Conservation (phyloP, 768 basidiomycete genomes). For the Xanthoconium stramineum region DNA sequence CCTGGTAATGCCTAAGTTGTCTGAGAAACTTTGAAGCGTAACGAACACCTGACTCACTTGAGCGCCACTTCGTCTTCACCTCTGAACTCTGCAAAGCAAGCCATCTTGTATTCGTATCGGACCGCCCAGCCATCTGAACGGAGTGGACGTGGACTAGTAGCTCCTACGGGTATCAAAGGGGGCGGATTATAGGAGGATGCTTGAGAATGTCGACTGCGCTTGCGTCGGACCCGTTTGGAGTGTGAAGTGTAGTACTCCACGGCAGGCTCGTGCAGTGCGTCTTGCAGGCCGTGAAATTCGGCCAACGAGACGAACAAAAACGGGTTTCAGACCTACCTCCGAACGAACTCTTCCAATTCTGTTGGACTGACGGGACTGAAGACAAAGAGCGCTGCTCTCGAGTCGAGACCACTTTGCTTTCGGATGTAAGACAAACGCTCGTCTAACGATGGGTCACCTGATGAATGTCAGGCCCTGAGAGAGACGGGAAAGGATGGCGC, state of each 20-base stretch:
- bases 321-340: slow-evolving; percentile 47
- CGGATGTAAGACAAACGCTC: slow-evolving; percentile 84
- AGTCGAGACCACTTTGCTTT: slow-evolving; percentile 84
- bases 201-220: slow-evolving; percentile 80
- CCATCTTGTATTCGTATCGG: slow-evolving; percentile 97
- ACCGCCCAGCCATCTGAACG: slow-evolving; percentile 92
- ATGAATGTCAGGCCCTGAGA: background rate
- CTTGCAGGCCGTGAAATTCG: slow-evolving; percentile 60
- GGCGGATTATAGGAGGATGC: slow-evolving; percentile 44
- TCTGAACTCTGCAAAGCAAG: slow-evolving; percentile 92
- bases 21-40: slow-evolving; percentile 4
- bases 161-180: slow-evolving; percentile 44
- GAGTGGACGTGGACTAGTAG: slow-evolving; percentile 50
- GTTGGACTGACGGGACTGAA: slow-evolving; percentile 88
- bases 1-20: slow-evolving; percentile 82
- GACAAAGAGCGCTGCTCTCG: slow-evolving; percentile 90
- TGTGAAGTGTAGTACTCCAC: slow-evolving; percentile 92
- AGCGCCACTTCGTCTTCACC: slow-evolving; percentile 90
- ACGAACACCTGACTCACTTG: slow-evolving; percentile 53
- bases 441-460: slow-evolving; percentile 86
- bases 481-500: background rate
- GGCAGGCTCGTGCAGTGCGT: slow-evolving; percentile 84
- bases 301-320: background rate
- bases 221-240: slow-evolving; percentile 87
- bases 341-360: slow-evolving; percentile 87